A percentile compares a stretch with the other conserved stretches of the same genome.
Conservation (phyloP, 768 basidiomycete species). For the Zangia roseola region DNA sequence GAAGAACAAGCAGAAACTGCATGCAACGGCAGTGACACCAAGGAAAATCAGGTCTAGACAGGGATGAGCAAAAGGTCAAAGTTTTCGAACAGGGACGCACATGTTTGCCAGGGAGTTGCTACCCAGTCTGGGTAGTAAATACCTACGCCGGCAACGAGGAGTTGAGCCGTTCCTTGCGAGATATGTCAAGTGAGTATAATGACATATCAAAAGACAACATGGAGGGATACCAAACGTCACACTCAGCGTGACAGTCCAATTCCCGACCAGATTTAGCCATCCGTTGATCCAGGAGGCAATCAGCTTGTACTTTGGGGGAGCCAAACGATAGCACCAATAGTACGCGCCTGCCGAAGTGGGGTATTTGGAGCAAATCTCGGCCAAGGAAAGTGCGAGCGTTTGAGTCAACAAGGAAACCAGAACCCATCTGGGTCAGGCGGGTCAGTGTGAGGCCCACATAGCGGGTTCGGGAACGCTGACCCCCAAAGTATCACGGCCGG, state of each 20-base stretch:
- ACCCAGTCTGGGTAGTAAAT: constrained; percentile 61
- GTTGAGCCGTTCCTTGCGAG: constrained; percentile 51
- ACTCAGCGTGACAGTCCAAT: constrained; percentile 67
- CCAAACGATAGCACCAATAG: constrained; percentile 65
- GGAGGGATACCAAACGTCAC: constrained; percentile 51
- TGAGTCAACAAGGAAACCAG: constrained; percentile 49
- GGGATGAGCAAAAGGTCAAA: constrained; percentile 1
- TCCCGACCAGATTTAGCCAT: constrained; percentile 67
- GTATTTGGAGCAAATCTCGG: constrained; percentile 59
- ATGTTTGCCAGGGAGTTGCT: constrained; percentile 59
- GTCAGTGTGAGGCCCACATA: not conserved
- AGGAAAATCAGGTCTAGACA: constrained; percentile 53
- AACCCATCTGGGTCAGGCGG: constrained; percentile 40
- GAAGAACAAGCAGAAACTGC: constrained; percentile 54
- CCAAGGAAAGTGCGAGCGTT: constrained; percentile 51
- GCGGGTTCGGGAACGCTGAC: constrained; percentile 28
- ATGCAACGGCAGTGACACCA: constrained; percentile 47
- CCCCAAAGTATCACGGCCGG: constrained; percentile 61
- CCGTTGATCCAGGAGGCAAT: constrained; percentile 65
- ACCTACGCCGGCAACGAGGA: constrained; percentile 56
- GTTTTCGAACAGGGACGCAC: constrained; percentile 27
- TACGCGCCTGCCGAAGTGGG: constrained; percentile 63
- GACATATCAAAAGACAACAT: not conserved
- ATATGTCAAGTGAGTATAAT: not conserved
- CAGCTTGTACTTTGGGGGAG: constrained; percentile 49